Evolutionary conservation across 2,329 filamentous ascomycete species (phyloP).

Genomic region (Chrysosporium queenslandicum): DNA sequence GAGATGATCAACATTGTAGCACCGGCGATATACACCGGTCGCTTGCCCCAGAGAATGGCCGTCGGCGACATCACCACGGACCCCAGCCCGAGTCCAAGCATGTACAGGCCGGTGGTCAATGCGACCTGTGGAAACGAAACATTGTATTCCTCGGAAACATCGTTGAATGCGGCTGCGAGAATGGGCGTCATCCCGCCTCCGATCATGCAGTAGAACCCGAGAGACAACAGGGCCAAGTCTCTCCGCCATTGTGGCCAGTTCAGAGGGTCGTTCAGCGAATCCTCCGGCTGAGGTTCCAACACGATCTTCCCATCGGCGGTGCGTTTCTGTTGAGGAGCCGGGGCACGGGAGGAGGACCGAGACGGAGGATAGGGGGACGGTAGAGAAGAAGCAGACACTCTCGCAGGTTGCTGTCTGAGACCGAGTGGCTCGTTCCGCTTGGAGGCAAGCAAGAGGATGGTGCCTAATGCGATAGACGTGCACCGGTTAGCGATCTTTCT

Average conservation of each 20-base stretch:
- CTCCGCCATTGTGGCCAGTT: slow-evolving; percentile 82
- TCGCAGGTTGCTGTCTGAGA: slow-evolving; percentile 52
- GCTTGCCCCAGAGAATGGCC: slow-evolving; percentile 81
- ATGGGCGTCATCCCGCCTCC: slow-evolving; percentile 88
- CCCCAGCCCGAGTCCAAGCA: slow-evolving; percentile 83
- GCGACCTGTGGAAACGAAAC: slow-evolving; percentile 65
- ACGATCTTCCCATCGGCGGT: slow-evolving; percentile 76
- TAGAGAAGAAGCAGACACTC: slow-evolving; percentile 47
- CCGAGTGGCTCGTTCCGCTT: slow-evolving; percentile 55
- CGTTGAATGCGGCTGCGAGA: slow-evolving; percentile 76
- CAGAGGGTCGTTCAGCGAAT: slow-evolving; percentile 78
- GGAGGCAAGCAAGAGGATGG: slow-evolving; percentile 50
- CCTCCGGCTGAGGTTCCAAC: slow-evolving; percentile 82
- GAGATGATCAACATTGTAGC: slow-evolving; percentile 67
- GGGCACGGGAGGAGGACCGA: slow-evolving; percentile 30
- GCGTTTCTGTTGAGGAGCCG: slow-evolving; percentile 51
- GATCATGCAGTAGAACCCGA: slow-evolving; percentile 87
- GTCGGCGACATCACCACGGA: slow-evolving; percentile 79
- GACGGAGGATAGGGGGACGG: slow-evolving; percentile 37
- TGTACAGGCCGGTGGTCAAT: slow-evolving; percentile 82
- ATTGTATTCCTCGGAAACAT: slow-evolving; percentile 59
- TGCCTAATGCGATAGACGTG: slow-evolving; percentile 37
- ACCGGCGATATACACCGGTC: slow-evolving; percentile 75
- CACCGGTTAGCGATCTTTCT: neutral
- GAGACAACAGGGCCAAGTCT: slow-evolving; percentile 65